A percentile compares a stretch with the other conserved stretches of the same genome.
These are phyloP conservation scores for Arxiozyma heterogenica DNA, from an alignment of 1,139 yeast genomes.

Conservation along the genomic window DNA sequence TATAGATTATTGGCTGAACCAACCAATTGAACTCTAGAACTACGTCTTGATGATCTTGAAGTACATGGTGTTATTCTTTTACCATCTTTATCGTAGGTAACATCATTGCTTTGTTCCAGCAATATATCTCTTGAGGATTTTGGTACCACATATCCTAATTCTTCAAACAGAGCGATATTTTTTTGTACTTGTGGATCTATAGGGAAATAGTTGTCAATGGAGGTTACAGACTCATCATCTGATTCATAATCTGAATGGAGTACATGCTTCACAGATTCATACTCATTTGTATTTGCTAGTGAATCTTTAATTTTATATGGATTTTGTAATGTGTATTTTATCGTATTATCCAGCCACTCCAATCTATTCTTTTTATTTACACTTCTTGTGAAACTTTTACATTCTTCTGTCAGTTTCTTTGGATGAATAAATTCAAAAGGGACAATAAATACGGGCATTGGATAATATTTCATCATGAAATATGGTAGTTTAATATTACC, in stretches of 20 bases:
- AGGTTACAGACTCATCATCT: constrained; percentile 17
- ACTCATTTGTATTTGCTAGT: neutral
- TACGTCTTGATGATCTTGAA: constrained; percentile 22
- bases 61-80: constrained; percentile 12
- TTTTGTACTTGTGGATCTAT: constrained; percentile 18
- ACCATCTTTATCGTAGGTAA: constrained; percentile 14
- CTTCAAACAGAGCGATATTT: constrained; percentile 22
- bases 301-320: constrained; percentile 19
- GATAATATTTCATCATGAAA: constrained; percentile 29
- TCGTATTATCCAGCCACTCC: constrained; percentile 12
- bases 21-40: constrained; percentile 23
- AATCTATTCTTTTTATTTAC: constrained; percentile 8
- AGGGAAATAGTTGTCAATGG: constrained; percentile 24
- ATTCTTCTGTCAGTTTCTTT: constrained; percentile 15
- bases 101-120: constrained; percentile 8
- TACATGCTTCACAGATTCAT: neutral
- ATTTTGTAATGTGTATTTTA: constrained; percentile 19
- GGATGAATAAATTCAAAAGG: constrained; percentile 31
- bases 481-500: constrained; percentile 31
- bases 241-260: constrained; percentile 10
- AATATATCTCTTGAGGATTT: constrained; percentile 19
- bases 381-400: constrained; percentile 1
- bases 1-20: constrained; percentile 23
- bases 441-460: constrained; percentile 30
- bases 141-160: constrained; percentile 26